These are phyloP conservation scores for Aspergillus aculeatinus DNA, from an alignment of 2,329 filamentous ascomycete species.

Conservation along the genomic window DNA sequence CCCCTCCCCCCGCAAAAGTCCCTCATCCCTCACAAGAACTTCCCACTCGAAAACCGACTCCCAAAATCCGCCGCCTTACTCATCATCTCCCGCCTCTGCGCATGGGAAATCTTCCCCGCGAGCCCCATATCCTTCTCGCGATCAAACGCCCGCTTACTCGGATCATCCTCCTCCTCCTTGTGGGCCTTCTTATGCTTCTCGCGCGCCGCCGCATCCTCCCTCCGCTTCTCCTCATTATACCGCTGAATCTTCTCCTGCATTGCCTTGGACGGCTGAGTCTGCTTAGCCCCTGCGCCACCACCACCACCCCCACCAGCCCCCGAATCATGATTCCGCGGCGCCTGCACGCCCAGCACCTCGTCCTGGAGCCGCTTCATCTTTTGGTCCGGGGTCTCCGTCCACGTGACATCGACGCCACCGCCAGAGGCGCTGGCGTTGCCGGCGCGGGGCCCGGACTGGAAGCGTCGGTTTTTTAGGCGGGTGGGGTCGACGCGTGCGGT, in stretches of 20 bases:
- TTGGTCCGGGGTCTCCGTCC: slow-evolving; percentile 90
- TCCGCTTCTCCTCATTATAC: slow-evolving; percentile 49
- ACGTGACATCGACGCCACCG: slow-evolving; percentile 58
- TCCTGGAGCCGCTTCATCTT: slow-evolving; percentile 78
- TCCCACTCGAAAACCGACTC: slow-evolving; percentile 74
- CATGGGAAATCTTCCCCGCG: slow-evolving; percentile 67
- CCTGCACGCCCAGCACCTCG: slow-evolving; percentile 70
- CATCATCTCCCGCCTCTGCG: slow-evolving; percentile 75
- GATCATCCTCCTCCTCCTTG: slow-evolving; percentile 78
- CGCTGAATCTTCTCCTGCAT: slow-evolving; percentile 53
- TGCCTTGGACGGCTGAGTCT: slow-evolving; percentile 38
- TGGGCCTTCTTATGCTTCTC: slow-evolving; percentile 10
- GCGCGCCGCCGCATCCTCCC: slow-evolving; percentile 5
- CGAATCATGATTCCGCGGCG: slow-evolving; percentile 17
- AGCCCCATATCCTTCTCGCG: slow-evolving; percentile 89
- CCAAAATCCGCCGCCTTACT: slow-evolving; percentile 78
- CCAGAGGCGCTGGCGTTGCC: slow-evolving; percentile 19
- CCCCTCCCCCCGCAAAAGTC: not conserved
- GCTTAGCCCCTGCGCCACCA: slow-evolving; percentile 9
- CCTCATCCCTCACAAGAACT: slow-evolving; percentile 45
- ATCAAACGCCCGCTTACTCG: slow-evolving; percentile 84
- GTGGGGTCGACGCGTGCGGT: slow-evolving; percentile 73
- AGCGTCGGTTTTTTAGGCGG: slow-evolving; percentile 77
- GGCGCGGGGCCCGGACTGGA: slow-evolving; percentile 68
- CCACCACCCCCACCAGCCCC: slow-evolving; percentile 10